Base-by-base conservation (phyloP, 768 basidiomycete genomes). In the Pisolithus tinctorius region DNA sequence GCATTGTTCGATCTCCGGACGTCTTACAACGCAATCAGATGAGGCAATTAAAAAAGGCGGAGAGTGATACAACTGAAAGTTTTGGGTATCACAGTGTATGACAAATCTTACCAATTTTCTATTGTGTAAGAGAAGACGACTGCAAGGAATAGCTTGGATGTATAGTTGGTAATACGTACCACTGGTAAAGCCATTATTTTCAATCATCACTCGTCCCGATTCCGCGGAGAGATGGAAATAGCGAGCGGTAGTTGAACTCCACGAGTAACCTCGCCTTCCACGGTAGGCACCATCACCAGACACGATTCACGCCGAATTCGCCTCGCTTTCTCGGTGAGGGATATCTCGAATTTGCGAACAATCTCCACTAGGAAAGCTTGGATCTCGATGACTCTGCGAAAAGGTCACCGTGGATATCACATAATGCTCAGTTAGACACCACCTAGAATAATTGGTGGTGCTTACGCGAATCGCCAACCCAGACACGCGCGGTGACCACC, bases 321-420 rank as follows among this genome's bases (percentile, higher is more conserved):
- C 39, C 63, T 56, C 20, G 59, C 51, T 20, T 58, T 60, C 4
- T 67, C 63, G 16, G 68, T 69, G 51, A 61, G 59, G 39, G 58
- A 53, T 54, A 83, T 79, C 55, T 82, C 76, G 56, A 84, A 81
- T 56, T 76, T 71, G 31, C 71, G 63, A 38, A 83, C 51, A 20
- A 81, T 67, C 58, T 82, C 80, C 23, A 77, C 72, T n/a, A 83
- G 58, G 63, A 85, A 81, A 0, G 75, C 71, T 55, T 84, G 82
- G 14, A 83, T 60, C 60, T 85, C 81, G 38, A 74, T 59, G 0
- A 81, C 58, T 4, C 69, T 71, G 20, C 23, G 14, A 11, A 45
- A 25, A 30, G 25, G n/a, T 23, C 34, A 14, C 13, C 13, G 23
- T 25, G 55, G 40, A 1, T 20, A 10, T 34, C 40, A n/a, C 26